Evolutionary conservation across 768 basidiomycete species (phyloP).

Genomic region (Leccinellum luteum): DNA sequence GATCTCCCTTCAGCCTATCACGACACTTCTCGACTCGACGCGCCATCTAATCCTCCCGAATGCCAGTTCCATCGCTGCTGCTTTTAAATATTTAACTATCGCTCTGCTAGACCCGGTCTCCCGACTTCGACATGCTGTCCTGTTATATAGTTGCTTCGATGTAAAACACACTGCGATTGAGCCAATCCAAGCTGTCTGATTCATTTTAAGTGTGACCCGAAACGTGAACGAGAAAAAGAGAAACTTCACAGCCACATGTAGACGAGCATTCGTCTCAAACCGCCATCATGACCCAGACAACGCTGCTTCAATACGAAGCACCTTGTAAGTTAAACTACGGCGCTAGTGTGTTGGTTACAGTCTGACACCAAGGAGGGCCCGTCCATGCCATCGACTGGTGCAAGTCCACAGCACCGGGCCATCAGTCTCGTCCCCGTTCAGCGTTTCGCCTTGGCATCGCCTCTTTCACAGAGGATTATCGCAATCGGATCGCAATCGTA

Average conservation of each 20-base stretch:
- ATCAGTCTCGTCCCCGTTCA: slow-evolving; percentile 67
- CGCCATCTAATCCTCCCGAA: slow-evolving; percentile 17
- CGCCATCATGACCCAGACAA: slow-evolving; percentile 60
- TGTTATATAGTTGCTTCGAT: slow-evolving; percentile 30
- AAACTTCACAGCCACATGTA: slow-evolving; percentile 25
- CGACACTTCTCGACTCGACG: slow-evolving; percentile 24
- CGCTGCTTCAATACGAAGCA: slow-evolving; percentile 78
- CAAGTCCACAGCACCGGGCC: slow-evolving; percentile 73
- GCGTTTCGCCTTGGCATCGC: slow-evolving; percentile 84
- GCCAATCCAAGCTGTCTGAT: slow-evolving; percentile 11
- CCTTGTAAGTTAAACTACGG: slow-evolving; percentile 60
- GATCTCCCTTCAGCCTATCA: slow-evolving; percentile 14
- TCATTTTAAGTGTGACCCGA: background rate
- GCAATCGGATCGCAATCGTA: slow-evolving; percentile 76
- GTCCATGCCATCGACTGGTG: slow-evolving; percentile 88
- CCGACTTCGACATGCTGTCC: slow-evolving; percentile 23
- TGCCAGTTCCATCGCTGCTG: slow-evolving; percentile 16
- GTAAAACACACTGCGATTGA: slow-evolving; percentile 22
- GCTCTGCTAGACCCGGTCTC: slow-evolving; percentile 21
- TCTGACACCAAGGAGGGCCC: slow-evolving; percentile 57
- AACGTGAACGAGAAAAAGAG: background rate
- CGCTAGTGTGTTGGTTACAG: slow-evolving; percentile 1
- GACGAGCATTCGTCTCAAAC: slow-evolving; percentile 7
- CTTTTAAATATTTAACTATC: slow-evolving; percentile 16
- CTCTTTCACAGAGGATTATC: slow-evolving; percentile 82